phyloP scores from a whole-genome alignment of 306 rosid genomes.

The Gastrolobium bilobum region DNA sequence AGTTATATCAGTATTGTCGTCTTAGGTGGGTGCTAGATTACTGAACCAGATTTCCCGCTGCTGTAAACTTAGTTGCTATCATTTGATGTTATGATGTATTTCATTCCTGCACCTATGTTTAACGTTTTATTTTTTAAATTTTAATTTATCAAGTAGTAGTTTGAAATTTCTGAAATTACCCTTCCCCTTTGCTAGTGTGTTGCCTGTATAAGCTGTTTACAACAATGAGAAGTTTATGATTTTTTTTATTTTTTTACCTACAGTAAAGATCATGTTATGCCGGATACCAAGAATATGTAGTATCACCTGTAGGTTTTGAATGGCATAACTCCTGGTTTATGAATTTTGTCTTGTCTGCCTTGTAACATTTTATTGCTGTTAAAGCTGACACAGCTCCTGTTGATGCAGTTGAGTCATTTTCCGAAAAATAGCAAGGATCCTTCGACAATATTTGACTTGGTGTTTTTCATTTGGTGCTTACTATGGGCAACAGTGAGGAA shows the following conservation, averaged over 20 bases:
- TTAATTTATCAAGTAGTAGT: background rate
- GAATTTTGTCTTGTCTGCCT: conserved; percentile 6
- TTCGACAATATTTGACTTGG: background rate
- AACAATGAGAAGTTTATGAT: conserved; percentile 1
- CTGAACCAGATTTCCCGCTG: conserved; percentile 4
- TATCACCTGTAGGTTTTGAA: conserved; percentile 24
- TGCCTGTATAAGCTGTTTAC: background rate
- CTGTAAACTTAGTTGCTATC: background rate
- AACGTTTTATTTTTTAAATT: background rate
- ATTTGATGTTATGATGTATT: conserved; percentile 10
- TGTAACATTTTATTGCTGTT: conserved; percentile 3
- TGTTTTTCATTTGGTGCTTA: conserved; percentile 38
- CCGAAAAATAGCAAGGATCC: conserved; percentile 38
- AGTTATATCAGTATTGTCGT: background rate
- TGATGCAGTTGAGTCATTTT: conserved; percentile 39
- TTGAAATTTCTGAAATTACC: conserved; percentile 1
- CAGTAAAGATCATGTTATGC: background rate
- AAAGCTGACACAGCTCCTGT: conserved; percentile 33
- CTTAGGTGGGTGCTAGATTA: conserved; percentile 20
- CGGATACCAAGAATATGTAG: background rate
- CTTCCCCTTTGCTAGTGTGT: background rate
- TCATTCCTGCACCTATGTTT: background rate
- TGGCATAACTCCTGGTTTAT: background rate
- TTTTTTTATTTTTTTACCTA: background rate
- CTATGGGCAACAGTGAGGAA: conserved; percentile 85